Evolutionary conservation across 352 stramenopile species (phyloP), one percentile per base, ranked within the genome.

Genomic region (Pythium diclinum): DNA sequence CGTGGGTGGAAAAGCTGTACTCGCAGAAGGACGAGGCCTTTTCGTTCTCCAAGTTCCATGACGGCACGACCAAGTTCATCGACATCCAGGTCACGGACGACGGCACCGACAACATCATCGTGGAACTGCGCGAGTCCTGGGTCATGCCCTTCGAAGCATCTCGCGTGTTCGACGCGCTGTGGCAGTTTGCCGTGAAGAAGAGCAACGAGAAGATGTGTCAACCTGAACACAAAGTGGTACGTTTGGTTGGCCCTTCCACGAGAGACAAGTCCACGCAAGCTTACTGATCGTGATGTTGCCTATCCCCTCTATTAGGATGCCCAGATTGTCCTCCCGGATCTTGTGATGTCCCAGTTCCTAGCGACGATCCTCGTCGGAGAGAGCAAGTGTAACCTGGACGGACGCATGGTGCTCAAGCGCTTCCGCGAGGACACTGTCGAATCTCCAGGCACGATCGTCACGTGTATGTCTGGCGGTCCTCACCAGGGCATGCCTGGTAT

Each of bases 11-110:
- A 8, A 4, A 44, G 14, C 19, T 52, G 1, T 61, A 67, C 52
- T n/a, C 19, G 2, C 21, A 34, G 6, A 9, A 57, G 23, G 52
- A 54, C 16, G 52, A 44, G 2, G n/a, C 23, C 5, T 67, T 67
- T 34, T n/a, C 28, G 25, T 55, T 48, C 42, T 25, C 19, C 3
- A 60, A 57, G 6, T 67, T 67, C 42, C 52, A 61, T 40, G 61
- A 67, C 30, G 61, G 61, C 38, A 40, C 61, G 9, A 44, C 36
- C 11, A 61, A 55, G 52, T 67, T 67, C 32, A 46, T 67, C 34
- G 61, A 67, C n/a, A 51, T 61, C 11, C 30, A 67, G 25, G 44
- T 61, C 16, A 25, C 13, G 0, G 44, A 67, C 30, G 52, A 61
- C 8, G 19, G 25, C 3, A 47, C 53, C 3, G 51, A 55, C 9